Base-by-base conservation (phyloP, 2,329 filamentous ascomycete species). In the Endocalyx cinctus region DNA sequence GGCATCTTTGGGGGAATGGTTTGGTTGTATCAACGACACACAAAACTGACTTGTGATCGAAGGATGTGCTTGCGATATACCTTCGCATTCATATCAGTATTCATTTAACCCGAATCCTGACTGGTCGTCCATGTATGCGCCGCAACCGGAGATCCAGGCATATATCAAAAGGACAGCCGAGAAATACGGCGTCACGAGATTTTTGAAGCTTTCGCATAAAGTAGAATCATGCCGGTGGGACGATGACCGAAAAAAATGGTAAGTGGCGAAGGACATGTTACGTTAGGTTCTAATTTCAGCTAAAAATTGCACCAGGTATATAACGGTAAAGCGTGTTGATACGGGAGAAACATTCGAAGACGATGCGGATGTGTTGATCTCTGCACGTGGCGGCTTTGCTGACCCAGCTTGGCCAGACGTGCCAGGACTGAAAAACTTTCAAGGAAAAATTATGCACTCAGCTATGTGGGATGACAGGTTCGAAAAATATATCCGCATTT, bases 41-140 rank as follows among this genome's bases (percentile, higher is more conserved):
- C n/a, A 17, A 28, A 20, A 20, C 43, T 48, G 18, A 45, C 32
- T n/a, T 12, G 4, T 17, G 18, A 5, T 1, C 10, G 20, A 23
- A 57, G 55, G 54, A 1, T 52, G 54, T 20, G 54, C 54, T 17
- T 57, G 54, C 35, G 55, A 58, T 26, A 48, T 60, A 12, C 58
- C 58, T 5, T 60, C 67, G 6, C 72, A 76, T 41, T 72, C 70
- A 6, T 77, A 77, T 46, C 71, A 72, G 39, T 75, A 72, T 45
- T 63, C 70, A 0, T 76, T 72, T 50, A 68, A 70, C 17, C 72
- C 72, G 0, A 77, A 77, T 34, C 67, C 71, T 4, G 48, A 69
- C 37, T 77, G 72, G 72, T 69, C 66, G 7, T 53, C 62, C 14
- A 64, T 74, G 23, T 77, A 74, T 42, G 67, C 66, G 3, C 63